phyloP scores from a whole-genome alignment of 2,329 filamentous ascomycete species.

The Aureobasidium mangrovei region DNA sequence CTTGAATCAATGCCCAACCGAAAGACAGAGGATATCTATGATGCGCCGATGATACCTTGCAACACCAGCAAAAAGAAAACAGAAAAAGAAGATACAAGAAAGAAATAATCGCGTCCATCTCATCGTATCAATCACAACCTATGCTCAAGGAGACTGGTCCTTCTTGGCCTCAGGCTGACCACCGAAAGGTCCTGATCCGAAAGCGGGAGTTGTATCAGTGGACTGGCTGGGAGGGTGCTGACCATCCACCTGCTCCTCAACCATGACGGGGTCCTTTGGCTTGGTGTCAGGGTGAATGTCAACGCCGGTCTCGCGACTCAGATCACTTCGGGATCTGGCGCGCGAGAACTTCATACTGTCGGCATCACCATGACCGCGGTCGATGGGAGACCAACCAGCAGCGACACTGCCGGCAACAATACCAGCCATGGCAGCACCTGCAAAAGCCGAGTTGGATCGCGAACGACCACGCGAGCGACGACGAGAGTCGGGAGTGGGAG shows the following conservation, averaged over 20 bases:
- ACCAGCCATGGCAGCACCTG: constrained; percentile 73
- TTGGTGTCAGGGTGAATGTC: constrained; percentile 43
- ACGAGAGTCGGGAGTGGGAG: constrained; percentile 46
- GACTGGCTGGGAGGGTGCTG: constrained; percentile 35
- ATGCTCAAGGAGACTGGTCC: neutral
- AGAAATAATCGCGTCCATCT: neutral
- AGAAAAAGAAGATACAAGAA: neutral
- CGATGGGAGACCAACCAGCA: constrained; percentile 62
- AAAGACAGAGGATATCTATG: constrained; percentile 9
- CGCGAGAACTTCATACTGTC: constrained; percentile 31
- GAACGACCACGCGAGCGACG: constrained; percentile 54
- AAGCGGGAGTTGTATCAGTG: constrained; percentile 36
- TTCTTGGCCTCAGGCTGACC: constrained; percentile 25
- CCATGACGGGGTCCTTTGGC: constrained; percentile 38
- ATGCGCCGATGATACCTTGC: neutral
- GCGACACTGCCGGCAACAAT: constrained; percentile 67
- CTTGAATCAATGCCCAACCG: neutral
- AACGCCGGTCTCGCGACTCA: constrained; percentile 29
- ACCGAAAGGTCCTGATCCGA: constrained; percentile 34
- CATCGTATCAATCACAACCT: neutral
- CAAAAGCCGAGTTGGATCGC: constrained; percentile 63
- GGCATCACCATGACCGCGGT: constrained; percentile 36
- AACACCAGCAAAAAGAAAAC: neutral
- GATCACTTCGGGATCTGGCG: constrained; percentile 24
- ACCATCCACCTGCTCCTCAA: constrained; percentile 29